These are phyloP conservation scores for Trichoderma asperelloides DNA, from an alignment of 495 filamentous ascomycete genomes.

Conservation along the genomic window DNA sequence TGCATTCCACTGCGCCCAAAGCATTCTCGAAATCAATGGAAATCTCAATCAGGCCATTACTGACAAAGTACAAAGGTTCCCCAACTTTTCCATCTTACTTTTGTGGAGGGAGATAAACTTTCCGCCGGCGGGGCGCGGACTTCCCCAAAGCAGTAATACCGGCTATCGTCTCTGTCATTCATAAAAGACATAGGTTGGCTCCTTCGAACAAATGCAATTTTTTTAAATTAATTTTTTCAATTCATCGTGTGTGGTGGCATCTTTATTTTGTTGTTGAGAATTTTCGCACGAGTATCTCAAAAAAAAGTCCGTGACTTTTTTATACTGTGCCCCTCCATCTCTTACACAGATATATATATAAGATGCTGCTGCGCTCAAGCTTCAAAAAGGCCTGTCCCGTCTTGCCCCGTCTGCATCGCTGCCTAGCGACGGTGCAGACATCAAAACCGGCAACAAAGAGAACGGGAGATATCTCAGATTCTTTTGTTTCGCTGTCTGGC, in stretches of 20 bases:
- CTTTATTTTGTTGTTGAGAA: background rate
- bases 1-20: background rate
- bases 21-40: too few species aligned
- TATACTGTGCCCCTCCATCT: background rate
- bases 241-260: background rate
- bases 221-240: background rate
- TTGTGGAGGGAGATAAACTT: background rate
- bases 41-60: background rate
- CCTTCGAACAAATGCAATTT: background rate
- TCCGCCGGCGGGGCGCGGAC: constrained; percentile 1
- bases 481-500: constrained; percentile 74
- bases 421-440: constrained; percentile 1
- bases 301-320: too few species aligned
- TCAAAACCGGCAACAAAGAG: constrained; percentile 21
- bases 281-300: too few species aligned
- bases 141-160: background rate
- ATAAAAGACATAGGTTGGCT: background rate
- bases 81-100: background rate
- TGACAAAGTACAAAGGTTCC: background rate
- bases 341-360: background rate
- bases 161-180: background rate
- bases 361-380: background rate
- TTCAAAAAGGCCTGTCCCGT: background rate
- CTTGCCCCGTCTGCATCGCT: constrained; percentile 1
- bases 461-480: constrained; percentile 71